phyloP scores from a whole-genome alignment of 805 yeast species.

The Zygoascus tannicola region DNA sequence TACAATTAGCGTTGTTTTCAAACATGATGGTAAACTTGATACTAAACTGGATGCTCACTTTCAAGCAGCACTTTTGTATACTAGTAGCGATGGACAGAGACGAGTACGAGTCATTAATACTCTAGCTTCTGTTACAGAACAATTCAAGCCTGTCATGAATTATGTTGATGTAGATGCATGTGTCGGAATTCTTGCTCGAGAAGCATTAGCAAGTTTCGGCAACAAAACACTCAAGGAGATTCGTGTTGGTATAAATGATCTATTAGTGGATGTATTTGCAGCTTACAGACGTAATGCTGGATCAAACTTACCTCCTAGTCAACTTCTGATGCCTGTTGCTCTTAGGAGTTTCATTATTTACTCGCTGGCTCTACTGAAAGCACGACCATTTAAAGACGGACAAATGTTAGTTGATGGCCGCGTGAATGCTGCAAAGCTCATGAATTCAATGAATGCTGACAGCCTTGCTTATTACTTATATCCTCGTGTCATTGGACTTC shows the following conservation, averaged over 20 bases:
- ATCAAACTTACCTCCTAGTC: slow-evolving; percentile 38
- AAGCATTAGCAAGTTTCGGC: slow-evolving; percentile 36
- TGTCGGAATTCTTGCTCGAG: slow-evolving; percentile 44
- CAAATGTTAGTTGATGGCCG: slow-evolving; percentile 54
- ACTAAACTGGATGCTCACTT: slow-evolving; percentile 73
- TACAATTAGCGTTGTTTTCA: slow-evolving; percentile 59
- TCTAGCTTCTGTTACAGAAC: slow-evolving; percentile 71
- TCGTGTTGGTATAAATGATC: slow-evolving; percentile 44
- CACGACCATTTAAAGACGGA: slow-evolving; percentile 48
- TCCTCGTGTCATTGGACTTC: slow-evolving; percentile 72
- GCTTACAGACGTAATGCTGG: slow-evolving; percentile 45
- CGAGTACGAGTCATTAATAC: slow-evolving; percentile 81
- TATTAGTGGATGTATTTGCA: slow-evolving; percentile 47
- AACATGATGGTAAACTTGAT: slow-evolving; percentile 66
- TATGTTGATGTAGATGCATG: slow-evolving; percentile 72
- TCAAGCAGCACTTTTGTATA: slow-evolving; percentile 83
- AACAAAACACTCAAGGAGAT: slow-evolving; percentile 33
- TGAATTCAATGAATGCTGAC: slow-evolving; percentile 47
- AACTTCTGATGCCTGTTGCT: slow-evolving; percentile 74
- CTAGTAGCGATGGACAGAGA: slow-evolving; percentile 65
- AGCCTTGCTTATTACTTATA: slow-evolving; percentile 58
- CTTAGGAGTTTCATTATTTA: slow-evolving; percentile 61
- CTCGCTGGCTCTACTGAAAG: slow-evolving; percentile 59
- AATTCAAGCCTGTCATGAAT: slow-evolving; percentile 62
- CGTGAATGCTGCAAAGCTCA: slow-evolving; percentile 41